A percentile compares a stretch with the other conserved stretches of the same genome.
Conservation (phyloP, 1,284 basidiomycete species). For the Tilletiaria anomala region DNA sequence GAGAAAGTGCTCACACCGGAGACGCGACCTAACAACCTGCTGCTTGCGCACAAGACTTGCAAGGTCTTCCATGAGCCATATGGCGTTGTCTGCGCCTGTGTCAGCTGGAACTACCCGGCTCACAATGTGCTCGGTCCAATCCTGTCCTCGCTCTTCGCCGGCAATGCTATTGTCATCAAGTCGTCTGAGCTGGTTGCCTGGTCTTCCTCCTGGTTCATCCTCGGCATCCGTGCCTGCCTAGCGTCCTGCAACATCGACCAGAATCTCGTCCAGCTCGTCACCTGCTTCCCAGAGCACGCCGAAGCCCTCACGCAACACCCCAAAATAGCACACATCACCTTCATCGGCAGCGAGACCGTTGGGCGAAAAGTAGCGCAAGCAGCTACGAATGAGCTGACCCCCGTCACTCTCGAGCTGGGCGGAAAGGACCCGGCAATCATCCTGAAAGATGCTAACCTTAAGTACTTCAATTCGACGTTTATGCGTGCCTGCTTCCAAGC, state of each 20-base stretch:
- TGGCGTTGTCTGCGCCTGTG: constrained; percentile 81
- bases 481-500: constrained; percentile 49
- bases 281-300: constrained; percentile 76
- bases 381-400: constrained; percentile 70
- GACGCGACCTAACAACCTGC: constrained; percentile 48
- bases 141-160: constrained; percentile 71
- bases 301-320: constrained; percentile 65
- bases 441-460: constrained; percentile 43
- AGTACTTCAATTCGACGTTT: constrained; percentile 44
- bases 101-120: constrained; percentile 62
- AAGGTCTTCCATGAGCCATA: constrained; percentile 76
- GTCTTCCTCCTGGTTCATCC: constrained; percentile 45
- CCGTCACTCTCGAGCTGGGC: constrained; percentile 78
- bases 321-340: constrained; percentile 56
- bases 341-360: constrained; percentile 83
- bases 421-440: constrained; percentile 48
- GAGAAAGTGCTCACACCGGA: constrained; percentile 18
- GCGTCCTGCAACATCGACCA: constrained; percentile 59
- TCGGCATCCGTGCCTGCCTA: constrained; percentile 41
- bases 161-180: constrained; percentile 80
- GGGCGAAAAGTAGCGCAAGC: constrained; percentile 69
- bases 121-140: constrained; percentile 91
- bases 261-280: constrained; percentile 49
- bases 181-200: constrained; percentile 44
- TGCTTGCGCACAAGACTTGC: constrained; percentile 65